phyloP scores from a whole-genome alignment of 2,329 filamentous ascomycete genomes.

The Dactylellina cionopaga region DNA sequence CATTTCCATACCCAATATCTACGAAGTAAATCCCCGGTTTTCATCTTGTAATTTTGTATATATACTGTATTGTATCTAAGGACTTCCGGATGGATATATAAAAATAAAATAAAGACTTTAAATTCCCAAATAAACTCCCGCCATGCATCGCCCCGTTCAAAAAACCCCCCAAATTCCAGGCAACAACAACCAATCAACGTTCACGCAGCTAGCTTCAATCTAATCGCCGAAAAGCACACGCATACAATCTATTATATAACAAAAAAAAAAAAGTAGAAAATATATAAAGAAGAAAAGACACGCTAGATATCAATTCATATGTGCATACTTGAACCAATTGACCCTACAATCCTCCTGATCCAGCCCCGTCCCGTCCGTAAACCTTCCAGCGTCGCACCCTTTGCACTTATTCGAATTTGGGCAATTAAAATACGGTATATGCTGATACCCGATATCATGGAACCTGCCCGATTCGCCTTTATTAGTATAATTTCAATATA shows the following conservation, averaged over 20 bases:
- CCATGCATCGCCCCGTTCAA: neutral
- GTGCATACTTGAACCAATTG: slow-evolving; percentile 96
- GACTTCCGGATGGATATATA: no score
- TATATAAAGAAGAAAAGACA: neutral
- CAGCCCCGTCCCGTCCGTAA: slow-evolving; percentile 84
- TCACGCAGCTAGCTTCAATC: no score
- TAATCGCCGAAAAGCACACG: no score
- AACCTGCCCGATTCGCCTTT: slow-evolving; percentile 77
- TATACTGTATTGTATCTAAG: no score
- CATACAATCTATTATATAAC: no score
- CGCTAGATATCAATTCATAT: slow-evolving; percentile 72
- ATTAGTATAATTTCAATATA: neutral
- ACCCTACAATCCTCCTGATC: slow-evolving; percentile 92
- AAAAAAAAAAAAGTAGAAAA: neutral
- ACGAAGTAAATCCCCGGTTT: no score
- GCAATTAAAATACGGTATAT: slow-evolving; percentile 98
- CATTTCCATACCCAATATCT: no score
- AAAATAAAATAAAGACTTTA: no score
- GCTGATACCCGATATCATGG: slow-evolving; percentile 98
- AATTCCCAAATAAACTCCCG: neutral
- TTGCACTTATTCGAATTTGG: slow-evolving; percentile 84
- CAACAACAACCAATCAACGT: no score
- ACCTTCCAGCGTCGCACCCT: slow-evolving; percentile 70
- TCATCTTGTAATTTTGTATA: no score
- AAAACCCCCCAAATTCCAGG: neutral